A percentile compares a stretch with the other conserved stretches of the same genome.
Conservation (phyloP, 176 grass and related monocot genomes). For the Secale cereale region DNA sequence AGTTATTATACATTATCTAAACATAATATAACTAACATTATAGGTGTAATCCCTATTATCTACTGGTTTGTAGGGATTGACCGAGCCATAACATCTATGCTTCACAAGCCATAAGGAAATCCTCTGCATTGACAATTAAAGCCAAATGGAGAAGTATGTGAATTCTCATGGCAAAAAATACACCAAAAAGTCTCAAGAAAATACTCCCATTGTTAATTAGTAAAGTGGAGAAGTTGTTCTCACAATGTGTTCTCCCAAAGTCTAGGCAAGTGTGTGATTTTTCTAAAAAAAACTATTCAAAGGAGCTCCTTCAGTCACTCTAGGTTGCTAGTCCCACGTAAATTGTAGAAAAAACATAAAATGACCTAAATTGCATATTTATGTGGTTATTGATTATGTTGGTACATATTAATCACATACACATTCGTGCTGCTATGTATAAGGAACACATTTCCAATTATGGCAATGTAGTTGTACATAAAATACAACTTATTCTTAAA, state of each 20-base stretch:
- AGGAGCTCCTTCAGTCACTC: neutral
- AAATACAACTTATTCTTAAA: neutral
- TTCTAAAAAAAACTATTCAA: neutral
- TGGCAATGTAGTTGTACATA: neutral
- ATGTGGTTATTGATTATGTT: too few species aligned
- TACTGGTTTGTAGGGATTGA: neutral
- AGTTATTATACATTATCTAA: constrained; percentile 21
- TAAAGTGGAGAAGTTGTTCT: neutral
- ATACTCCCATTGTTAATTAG: neutral
- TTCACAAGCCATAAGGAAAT: neutral
- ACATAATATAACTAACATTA: neutral
- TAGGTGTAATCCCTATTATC: neutral
- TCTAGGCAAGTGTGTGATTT: neutral
- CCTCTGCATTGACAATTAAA: neutral
- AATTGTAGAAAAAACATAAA: neutral
- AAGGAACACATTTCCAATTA: neutral
- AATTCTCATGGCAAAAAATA: neutral
- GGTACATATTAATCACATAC: neutral
- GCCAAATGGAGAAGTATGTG: neutral
- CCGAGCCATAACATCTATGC: neutral
- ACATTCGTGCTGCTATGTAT: neutral
- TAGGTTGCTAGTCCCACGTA: neutral
- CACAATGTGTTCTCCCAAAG: neutral
- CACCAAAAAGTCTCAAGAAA: neutral
- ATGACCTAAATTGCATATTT: neutral